Base-by-base conservation (phyloP, 768 basidiomycete species). In the Collybia nuda region DNA sequence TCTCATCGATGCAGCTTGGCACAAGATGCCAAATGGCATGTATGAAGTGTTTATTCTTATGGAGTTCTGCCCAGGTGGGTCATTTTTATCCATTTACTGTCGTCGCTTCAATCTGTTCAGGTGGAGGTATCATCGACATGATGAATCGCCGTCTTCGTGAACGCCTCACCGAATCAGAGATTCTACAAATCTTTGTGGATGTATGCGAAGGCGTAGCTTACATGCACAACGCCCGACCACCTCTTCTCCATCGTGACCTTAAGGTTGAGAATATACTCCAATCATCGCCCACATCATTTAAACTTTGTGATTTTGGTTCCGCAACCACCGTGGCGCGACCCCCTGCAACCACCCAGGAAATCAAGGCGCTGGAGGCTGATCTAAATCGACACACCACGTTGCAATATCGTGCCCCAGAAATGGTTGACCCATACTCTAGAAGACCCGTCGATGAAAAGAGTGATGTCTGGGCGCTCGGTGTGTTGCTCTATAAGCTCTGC, bases 181-280 rank as follows among this genome's bases (percentile, higher is more conserved):
- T 99, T 60, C 78, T 99, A 47, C 93, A 94, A 67, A 98, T 99
- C 62, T 99, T 99, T 67, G 88, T 91, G 12, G 97, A 98, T 64
- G 91, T 98, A 21, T 97, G 94, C 63, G 97, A 99, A 66, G 96
- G 92, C 28, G 89, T 98, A 18, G 95, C 93, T 4, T 88, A 83
- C 53, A 98, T 99, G 97, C 97, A 99, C 66, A 88, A 90, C 56
- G 82, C 93, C 42, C 82, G 86, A 19, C 93, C 93, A 4, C 82
- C 97, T 18, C 78, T 99, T 42, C 77, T 99, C 19, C 97, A 99
- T 63, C 91, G 97, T 37, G 97, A 99, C 71, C 82, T 99, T 64
- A 99, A 99, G 71, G 95, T 99, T 28, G 97, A 99, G 67, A 99
- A 99, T 68, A 98, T 99, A 59, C 82, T 99, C 1, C 91, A 96